Evolutionary conservation across 1,284 basidiomycete species (phyloP), one percentile per base, ranked within the genome.

Genomic region (Athelia sp.): DNA sequence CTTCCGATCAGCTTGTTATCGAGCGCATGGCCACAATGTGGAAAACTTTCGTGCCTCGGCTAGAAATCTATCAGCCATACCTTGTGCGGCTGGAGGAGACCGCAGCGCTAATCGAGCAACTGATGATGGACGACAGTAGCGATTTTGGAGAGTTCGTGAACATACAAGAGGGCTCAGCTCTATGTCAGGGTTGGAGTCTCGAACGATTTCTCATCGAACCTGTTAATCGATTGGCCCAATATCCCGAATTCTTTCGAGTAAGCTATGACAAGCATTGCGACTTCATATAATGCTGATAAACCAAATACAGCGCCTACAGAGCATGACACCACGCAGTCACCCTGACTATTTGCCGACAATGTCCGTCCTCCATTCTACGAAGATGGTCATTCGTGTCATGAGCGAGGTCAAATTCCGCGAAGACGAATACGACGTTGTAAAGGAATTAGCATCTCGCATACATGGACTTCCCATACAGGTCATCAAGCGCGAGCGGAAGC

Each of bases 1-100:
- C 73, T 50, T 59, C 66, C 46, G 70, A 81, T 54, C 63, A 70
- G 43, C 69, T 76, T 2, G 63, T 79, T 14, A 70, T 84, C 3
- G 65, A 67, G 50, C 59, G 69, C 17, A 68, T 93, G 22, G 82
- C 87, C 8, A 76, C 80, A 4, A 64, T 72, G 1, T 66, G 93
- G 22, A 70, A 78, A 17, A 61, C 65, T 1, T 86, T 87, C 61
- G 73, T 93, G 15, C 69, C 77, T 1, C 75, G 74, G 43, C 67
- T 94, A 34, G 87, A 93, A 61, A 76, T 89, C 3, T 90, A 96
- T 60, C 90, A 93, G 63, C 85, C 88, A 11, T 96, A 94, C 64
- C 68, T 96, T 3, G 82, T 89, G 14, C 74, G 81, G 44, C 75
- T 93, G 43, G 84, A 85, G 46, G 72, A 74, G 22, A 79, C 86